Percentiles rank a stretch among this genome's conserved stretches.
Evolutionary conservation across 2,329 filamentous ascomycete genomes (phyloP).

Genomic region (Ceratocystis harringtonii): DNA sequence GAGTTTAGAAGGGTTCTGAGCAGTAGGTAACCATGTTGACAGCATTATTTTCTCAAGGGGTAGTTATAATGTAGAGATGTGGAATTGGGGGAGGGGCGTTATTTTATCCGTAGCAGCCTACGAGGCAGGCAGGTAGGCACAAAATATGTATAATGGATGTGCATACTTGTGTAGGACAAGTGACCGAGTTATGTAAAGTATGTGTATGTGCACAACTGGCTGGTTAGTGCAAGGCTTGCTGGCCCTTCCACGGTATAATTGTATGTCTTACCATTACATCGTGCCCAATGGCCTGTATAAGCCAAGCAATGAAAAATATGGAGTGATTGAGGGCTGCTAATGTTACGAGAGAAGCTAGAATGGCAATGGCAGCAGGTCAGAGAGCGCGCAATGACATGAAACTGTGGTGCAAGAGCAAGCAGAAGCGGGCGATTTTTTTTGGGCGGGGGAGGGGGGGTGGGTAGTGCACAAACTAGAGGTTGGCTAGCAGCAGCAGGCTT

Average conservation of each 20-base stretch:
- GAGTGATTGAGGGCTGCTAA: background rate
- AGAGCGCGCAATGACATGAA: conserved; percentile 5
- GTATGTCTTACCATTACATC: background rate
- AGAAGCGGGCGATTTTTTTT: background rate
- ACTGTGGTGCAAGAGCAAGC: conserved; percentile 4
- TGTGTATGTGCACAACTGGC: background rate
- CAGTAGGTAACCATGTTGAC: too few relatives aligned
- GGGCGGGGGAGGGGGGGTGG: background rate
- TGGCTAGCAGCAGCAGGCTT: background rate
- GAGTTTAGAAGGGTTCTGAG: too few relatives aligned
- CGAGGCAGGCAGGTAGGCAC: background rate
- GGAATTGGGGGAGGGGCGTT: background rate
- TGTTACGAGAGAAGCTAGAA: background rate
- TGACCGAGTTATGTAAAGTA: background rate
- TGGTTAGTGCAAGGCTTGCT: background rate
- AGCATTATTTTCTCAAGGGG: too few relatives aligned
- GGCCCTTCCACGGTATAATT: background rate
- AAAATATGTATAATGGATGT: background rate
- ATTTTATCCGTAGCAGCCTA: background rate
- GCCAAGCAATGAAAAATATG: background rate
- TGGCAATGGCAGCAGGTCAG: background rate
- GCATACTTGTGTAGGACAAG: background rate
- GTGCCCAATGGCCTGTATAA: background rate
- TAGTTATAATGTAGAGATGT: background rate
- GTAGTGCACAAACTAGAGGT: background rate